These are phyloP conservation scores for Plasmodiophora brassicae DNA, from an alignment of 208 protist species.

Conservation along the genomic window DNA sequence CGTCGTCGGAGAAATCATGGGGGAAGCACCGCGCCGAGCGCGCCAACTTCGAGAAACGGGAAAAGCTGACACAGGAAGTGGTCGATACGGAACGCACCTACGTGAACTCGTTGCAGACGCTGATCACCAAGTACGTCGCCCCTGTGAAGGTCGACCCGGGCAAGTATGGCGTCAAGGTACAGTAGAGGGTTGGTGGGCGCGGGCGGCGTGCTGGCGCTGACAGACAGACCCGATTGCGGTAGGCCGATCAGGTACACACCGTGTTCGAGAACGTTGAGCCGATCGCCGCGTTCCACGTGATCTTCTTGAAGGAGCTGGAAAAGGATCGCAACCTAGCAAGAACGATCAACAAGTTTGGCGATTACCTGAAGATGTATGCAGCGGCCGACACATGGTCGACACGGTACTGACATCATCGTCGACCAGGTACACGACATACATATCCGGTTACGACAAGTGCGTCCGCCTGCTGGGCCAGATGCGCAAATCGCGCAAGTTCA, in stretches of 20 bases:
- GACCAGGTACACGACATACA: constrained; percentile 16
- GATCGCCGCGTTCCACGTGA: constrained; percentile 17
- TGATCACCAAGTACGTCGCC: background rate
- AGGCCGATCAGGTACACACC: background rate
- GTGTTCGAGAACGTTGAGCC: background rate
- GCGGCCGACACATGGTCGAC: no score
- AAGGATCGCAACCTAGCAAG: background rate
- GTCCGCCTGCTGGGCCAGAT: background rate
- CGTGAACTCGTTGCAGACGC: background rate
- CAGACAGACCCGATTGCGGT: no score
- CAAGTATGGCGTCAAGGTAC: constrained; percentile 20
- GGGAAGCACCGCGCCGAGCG: constrained; percentile 15
- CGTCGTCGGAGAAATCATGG: background rate
- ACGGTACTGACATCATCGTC: no score
- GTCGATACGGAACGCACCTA: background rate
- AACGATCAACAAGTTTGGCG: constrained; percentile 4
- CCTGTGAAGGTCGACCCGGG: background rate
- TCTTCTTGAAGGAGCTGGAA: background rate
- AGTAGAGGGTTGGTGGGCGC: no score
- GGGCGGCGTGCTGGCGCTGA: no score
- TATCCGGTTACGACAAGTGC: background rate
- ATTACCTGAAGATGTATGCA: constrained; percentile 9
- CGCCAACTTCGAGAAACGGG: constrained; percentile 11
- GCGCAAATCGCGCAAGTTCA: constrained; percentile 6
- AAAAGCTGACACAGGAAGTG: constrained; percentile 12